These are phyloP conservation scores for Ophiostoma sp. DNA, from an alignment of 2,329 filamentous ascomycete species.

Conservation along the genomic window DNA sequence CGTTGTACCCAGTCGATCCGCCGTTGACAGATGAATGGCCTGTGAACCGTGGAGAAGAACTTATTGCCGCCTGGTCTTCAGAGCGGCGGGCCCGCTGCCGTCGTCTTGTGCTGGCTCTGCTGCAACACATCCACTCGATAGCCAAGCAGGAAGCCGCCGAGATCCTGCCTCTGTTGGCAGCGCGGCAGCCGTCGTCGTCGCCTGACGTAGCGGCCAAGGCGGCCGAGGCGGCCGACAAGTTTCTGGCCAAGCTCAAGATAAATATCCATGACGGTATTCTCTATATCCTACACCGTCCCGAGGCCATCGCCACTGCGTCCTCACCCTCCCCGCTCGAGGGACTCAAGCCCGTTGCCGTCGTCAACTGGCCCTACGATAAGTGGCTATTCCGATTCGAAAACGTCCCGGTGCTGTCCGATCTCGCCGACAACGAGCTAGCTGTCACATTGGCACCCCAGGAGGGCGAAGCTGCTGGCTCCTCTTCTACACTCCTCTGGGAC, in stretches of 20 bases:
- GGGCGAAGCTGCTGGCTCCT: too few relatives aligned
- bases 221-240: background rate
- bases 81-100: constrained; percentile 21
- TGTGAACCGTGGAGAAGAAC: constrained; percentile 27
- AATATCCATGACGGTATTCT: constrained; percentile 40
- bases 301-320: background rate
- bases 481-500: constrained; percentile 47
- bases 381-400: constrained; percentile 50
- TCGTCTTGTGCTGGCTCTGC: constrained; percentile 33
- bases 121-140: constrained; percentile 31
- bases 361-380: constrained; percentile 44
- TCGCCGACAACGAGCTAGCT: constrained; percentile 32
- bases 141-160: constrained; percentile 27
- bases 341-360: constrained; percentile 25
- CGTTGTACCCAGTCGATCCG: constrained; percentile 25
- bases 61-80: constrained; percentile 20
- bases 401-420: constrained; percentile 40
- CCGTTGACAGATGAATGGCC: constrained; percentile 1
- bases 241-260: constrained; percentile 31
- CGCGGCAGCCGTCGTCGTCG: constrained; percentile 13
- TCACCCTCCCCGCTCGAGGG: background rate
- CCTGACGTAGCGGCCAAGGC: constrained; percentile 26
- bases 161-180: constrained; percentile 18
- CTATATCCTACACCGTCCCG: constrained; percentile 28
- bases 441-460: background rate